A percentile compares a stretch with the other conserved stretches of the same genome.
Conservation (phyloP, 441 rosid species). For the Erodium moschatum region DNA sequence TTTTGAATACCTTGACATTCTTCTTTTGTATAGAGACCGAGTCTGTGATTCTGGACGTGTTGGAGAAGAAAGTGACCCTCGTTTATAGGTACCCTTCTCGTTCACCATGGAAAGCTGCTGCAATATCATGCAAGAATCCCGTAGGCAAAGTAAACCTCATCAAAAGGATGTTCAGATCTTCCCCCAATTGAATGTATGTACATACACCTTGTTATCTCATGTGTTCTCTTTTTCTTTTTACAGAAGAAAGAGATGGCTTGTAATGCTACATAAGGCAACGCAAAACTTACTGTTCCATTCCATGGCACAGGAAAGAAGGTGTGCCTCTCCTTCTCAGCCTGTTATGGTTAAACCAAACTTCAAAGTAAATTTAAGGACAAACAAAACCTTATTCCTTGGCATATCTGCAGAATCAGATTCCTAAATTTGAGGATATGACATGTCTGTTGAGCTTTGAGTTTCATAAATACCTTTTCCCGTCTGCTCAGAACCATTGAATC, state of each 20-base stretch:
- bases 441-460: background rate
- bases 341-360: slow-evolving; percentile 19
- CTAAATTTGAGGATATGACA: slow-evolving; percentile 10
- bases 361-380: slow-evolving; percentile 19
- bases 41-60: slow-evolving; percentile 47
- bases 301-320: background rate
- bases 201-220: slow-evolving; percentile 11
- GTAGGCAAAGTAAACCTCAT: slow-evolving; percentile 43
- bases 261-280: slow-evolving; percentile 15
- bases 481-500: slow-evolving; percentile 15
- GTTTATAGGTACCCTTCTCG: slow-evolving; percentile 44
- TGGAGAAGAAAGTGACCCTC: slow-evolving; percentile 74
- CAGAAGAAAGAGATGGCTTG: slow-evolving; percentile 30
- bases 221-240: background rate
- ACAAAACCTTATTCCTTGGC: slow-evolving; percentile 12
- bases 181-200: no score
- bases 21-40: slow-evolving; percentile 46
- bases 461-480: slow-evolving; percentile 14
- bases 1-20: background rate
- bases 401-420: slow-evolving; percentile 31
- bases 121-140: slow-evolving; percentile 30
- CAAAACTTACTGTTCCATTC: background rate
- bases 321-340: background rate
- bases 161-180: slow-evolving; percentile 40
- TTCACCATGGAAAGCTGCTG: slow-evolving; percentile 8